Conservation (phyloP, 805 yeast genomes). For the Candida ovalis region DNA sequence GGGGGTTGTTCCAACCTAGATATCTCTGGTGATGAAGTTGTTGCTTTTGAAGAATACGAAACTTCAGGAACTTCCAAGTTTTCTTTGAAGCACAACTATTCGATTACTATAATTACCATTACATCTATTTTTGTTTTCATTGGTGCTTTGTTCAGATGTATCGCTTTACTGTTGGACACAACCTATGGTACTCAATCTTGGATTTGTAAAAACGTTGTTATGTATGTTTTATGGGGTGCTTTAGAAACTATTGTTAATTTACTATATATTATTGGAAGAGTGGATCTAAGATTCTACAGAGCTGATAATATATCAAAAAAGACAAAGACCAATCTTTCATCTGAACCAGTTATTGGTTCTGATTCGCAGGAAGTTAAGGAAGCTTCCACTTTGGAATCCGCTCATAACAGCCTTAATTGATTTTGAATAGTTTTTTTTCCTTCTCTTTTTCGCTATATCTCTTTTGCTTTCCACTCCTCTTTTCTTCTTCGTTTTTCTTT, state of each 20-base stretch:
- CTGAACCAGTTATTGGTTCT: too few relatives aligned
- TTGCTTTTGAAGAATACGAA: slow-evolving; percentile 22
- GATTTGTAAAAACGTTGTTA: slow-evolving; percentile 51
- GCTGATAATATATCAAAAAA: slow-evolving; percentile 44
- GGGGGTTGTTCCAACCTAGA: slow-evolving; percentile 17
- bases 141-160: slow-evolving; percentile 48
- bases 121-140: slow-evolving; percentile 48
- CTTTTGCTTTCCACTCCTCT: too few relatives aligned
- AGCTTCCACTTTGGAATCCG: slow-evolving; percentile 1
- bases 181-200: slow-evolving; percentile 34
- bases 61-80: slow-evolving; percentile 21
- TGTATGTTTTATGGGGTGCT: slow-evolving; percentile 68
- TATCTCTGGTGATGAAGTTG: slow-evolving; percentile 9
- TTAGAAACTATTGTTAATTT: slow-evolving; percentile 57
- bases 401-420: not conserved
- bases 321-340: not conserved
- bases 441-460: not conserved
- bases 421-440: not conserved
- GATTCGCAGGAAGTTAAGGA: slow-evolving; percentile 4
- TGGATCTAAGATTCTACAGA: slow-evolving; percentile 75
- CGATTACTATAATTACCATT: slow-evolving; percentile 41
- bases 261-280: slow-evolving; percentile 57
- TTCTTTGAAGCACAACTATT: slow-evolving; percentile 44
- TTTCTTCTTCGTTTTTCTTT: too few relatives aligned
- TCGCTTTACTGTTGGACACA: slow-evolving; percentile 39